These are phyloP conservation scores for Puccinia horiana DNA, from an alignment of 1,284 basidiomycete species.

Conservation along the genomic window DNA sequence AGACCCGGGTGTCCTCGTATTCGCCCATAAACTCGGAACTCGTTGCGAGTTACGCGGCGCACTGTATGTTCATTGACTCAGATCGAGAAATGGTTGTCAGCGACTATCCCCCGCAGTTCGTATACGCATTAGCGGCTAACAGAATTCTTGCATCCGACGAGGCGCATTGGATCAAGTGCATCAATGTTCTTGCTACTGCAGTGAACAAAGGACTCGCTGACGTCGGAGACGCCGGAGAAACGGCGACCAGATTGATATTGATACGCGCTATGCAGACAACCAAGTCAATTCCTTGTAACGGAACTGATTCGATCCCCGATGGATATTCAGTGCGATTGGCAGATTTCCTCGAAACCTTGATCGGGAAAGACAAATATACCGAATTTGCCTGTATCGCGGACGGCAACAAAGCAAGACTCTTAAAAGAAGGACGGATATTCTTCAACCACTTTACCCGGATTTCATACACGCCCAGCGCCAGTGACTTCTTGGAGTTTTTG, in stretches of 20 bases:
- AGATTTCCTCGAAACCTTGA: neutral
- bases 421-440: neutral
- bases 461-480: neutral
- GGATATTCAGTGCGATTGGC: neutral
- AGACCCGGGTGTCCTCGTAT: neutral
- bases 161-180: neutral
- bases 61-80: neutral
- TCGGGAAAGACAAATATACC: neutral
- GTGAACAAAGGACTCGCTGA: neutral
- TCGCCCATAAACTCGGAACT: neutral
- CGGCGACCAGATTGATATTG: neutral
- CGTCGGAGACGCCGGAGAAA: neutral
- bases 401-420: neutral
- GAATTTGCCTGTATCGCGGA: neutral
- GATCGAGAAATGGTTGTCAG: neutral
- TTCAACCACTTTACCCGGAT: neutral
- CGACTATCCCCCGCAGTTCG: slow-evolving; percentile 15
- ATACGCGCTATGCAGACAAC: neutral
- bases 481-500: neutral
- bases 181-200: neutral
- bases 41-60: neutral
- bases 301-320: neutral
- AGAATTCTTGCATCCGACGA: neutral
- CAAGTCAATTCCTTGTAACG: neutral
- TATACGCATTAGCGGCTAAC: slow-evolving; percentile 13